Percentiles rank a stretch among this genome's conserved stretches.
Evolutionary conservation across 768 basidiomycete genomes (phyloP).

Genomic region (Russula vinacea): DNA sequence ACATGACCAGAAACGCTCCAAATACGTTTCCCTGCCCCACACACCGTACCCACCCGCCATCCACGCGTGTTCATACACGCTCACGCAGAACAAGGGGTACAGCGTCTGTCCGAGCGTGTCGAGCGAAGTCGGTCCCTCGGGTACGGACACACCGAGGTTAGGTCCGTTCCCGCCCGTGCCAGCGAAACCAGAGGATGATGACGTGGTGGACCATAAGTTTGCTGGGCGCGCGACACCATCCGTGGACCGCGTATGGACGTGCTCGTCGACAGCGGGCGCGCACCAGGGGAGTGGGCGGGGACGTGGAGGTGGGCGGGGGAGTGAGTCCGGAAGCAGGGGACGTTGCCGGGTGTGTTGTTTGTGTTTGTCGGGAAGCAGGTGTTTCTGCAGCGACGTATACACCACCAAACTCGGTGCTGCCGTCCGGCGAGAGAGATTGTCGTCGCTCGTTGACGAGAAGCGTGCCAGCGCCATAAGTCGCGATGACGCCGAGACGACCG

Average conservation of each 20-base stretch:
- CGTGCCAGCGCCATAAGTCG: slow-evolving; percentile 88
- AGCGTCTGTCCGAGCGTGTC: slow-evolving; percentile 50
- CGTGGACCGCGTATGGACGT: not conserved
- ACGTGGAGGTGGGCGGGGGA: not conserved
- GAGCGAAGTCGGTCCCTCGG: slow-evolving; percentile 15
- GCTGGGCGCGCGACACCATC: not conserved
- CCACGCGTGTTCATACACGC: slow-evolving; percentile 85
- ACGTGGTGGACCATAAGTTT: not conserved
- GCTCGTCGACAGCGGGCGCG: slow-evolving; percentile 21
- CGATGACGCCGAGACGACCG: slow-evolving; percentile 66
- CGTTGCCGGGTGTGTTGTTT: not conserved
- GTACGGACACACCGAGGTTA: not conserved
- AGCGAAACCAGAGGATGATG: not conserved
- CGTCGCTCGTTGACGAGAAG: slow-evolving; percentile 55
- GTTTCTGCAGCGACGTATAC: slow-evolving; percentile 18
- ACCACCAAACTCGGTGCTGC: slow-evolving; percentile 12
- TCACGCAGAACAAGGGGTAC: slow-evolving; percentile 73
- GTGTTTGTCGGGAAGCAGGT: not conserved
- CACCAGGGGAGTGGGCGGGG: slow-evolving; percentile 3
- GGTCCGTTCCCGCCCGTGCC: not conserved
- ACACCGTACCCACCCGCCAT: slow-evolving; percentile 79
- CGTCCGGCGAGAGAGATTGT: slow-evolving; percentile 18
- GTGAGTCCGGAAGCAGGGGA: slow-evolving; percentile 16
- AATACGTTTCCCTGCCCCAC: slow-evolving; percentile 87
- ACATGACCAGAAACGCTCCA: slow-evolving; percentile 79